A percentile compares a stretch with the other conserved stretches of the same genome.
Evolutionary conservation across 257 asterid species (phyloP).

Genomic region (Petunia axillaris): DNA sequence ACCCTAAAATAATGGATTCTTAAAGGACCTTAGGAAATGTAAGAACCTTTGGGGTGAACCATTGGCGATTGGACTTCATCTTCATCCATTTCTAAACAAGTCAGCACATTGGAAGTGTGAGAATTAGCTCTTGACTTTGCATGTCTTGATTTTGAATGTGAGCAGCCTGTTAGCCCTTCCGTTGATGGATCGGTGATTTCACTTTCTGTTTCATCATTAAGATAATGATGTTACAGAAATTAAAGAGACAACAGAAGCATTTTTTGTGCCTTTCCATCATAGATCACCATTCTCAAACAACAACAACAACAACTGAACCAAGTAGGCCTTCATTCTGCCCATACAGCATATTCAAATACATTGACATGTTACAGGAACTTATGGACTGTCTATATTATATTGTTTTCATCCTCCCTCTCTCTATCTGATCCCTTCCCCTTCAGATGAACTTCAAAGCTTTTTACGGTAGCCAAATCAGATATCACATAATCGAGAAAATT

Average conservation of each 20-base stretch:
- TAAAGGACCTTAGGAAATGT: neutral
- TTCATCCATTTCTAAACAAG: slow-evolving; percentile 50
- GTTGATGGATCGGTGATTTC: slow-evolving; percentile 48
- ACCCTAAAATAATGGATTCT: slow-evolving; percentile 44
- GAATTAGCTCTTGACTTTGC: slow-evolving; percentile 45
- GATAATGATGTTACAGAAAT: slow-evolving; percentile 18
- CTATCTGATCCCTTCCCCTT: no score
- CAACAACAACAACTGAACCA: neutral
- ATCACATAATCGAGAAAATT: no score
- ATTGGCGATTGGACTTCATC: slow-evolving; percentile 69
- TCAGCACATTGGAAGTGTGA: slow-evolving; percentile 56
- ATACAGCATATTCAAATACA: no score
- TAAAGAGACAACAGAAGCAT: neutral
- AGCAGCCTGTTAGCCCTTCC: slow-evolving; percentile 33
- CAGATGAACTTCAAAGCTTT: no score
- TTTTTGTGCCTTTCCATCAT: neutral
- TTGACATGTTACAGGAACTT: no score
- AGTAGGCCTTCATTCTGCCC: no score
- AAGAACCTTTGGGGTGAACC: neutral
- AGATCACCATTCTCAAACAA: slow-evolving; percentile 6
- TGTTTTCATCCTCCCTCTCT: no score
- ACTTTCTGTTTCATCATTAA: slow-evolving; percentile 53
- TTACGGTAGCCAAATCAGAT: no score
- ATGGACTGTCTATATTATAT: no score
- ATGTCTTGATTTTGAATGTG: slow-evolving; percentile 38